Base-by-base conservation (phyloP, 768 basidiomycete species). In the Gloeostereum incarnatum region DNA sequence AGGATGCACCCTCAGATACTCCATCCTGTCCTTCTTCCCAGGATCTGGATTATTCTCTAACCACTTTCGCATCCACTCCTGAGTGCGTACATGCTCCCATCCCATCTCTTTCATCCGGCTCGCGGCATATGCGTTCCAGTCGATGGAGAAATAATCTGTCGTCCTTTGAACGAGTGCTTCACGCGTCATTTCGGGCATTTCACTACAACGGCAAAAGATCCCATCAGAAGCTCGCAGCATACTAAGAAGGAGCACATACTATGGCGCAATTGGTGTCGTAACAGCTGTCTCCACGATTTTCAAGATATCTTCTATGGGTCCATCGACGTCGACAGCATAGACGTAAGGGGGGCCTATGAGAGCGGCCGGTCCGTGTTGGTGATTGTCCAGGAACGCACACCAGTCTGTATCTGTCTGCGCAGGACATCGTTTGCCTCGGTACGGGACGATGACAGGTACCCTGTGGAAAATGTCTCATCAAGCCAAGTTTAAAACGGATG, bases 311-410 rank as follows among this genome's bases (percentile, higher is more conserved):
- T 42, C 38, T 0, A 22, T 31, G 14, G 32, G 37, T 24, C 18
- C 37, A 11, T 16, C 16, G 17, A 39, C 25, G 32, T 45, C 41
- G 10, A 39, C 27, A 4, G 36, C 39, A 18, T 45, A 45, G 8
- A 45, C 39, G 4, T 32, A 45, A 1, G 45, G 45, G 22, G 39
- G 38, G 22, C 45, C 45, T 9, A 45, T 21, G 3, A 31, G 18
- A 14, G 45, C 45, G 6, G 45, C 45, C 8, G 45, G 36, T 7
- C 45, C 45, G 33, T 45, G 45, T 31, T 42, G 41, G 36, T 45
- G 45, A 1, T 36, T 35, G 9, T 24, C 45, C 10, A 35, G 30
- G 30, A 45, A 45, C 3, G 34, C 45, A 14, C 45, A 45, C 20
- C 39, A 45, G 1, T 39, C 26, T 6, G 29, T 21, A 18, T 31